phyloP scores from a whole-genome alignment of 108 stramenopile genomes.

The Skeletonema grethae region DNA sequence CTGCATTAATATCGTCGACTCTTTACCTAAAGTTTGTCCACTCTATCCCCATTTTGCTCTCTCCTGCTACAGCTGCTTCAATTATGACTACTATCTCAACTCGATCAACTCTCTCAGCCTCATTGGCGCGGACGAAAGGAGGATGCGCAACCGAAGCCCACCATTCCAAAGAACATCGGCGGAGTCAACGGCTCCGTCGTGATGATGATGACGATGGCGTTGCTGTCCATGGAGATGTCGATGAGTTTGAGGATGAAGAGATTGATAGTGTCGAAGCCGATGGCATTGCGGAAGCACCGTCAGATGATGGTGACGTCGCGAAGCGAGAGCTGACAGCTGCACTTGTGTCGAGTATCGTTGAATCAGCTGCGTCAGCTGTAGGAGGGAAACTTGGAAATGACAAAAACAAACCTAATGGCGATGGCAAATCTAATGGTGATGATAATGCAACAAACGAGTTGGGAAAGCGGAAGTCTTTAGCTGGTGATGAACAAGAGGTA shows the following conservation, averaged over 20 bases:
- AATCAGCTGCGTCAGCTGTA: conserved; percentile 17
- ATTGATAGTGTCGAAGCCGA: conserved; percentile 61
- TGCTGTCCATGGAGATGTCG: conserved; percentile 9
- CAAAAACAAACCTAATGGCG: conserved; percentile 26
- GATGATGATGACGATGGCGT: conserved; percentile 2
- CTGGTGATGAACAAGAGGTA: background rate
- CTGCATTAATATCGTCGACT: background rate
- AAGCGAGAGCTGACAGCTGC: conserved; percentile 66
- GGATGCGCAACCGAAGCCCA: conserved; percentile 28
- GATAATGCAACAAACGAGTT: conserved; percentile 35
- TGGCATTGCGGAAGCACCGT: conserved; percentile 28
- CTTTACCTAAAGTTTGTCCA: conserved; percentile 1
- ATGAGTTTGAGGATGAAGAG: conserved; percentile 63
- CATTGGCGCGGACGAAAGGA: conserved; percentile 48
- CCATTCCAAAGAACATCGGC: conserved; percentile 3
- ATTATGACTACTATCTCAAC: conserved; percentile 34
- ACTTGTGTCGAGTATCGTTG: conserved; percentile 66
- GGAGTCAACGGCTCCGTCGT: background rate
- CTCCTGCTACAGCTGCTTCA: background rate
- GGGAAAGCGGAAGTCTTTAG: conserved; percentile 8
- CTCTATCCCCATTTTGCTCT: background rate
- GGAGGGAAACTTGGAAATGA: background rate
- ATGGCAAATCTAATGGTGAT: conserved; percentile 12
- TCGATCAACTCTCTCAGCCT: conserved; percentile 22
- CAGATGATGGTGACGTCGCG: conserved; percentile 28